Evolutionary conservation across 192 early-diverging fungal genomes (phyloP), one percentile per base, ranked within the genome.

Genomic region (Lobosporangium transversale): DNA sequence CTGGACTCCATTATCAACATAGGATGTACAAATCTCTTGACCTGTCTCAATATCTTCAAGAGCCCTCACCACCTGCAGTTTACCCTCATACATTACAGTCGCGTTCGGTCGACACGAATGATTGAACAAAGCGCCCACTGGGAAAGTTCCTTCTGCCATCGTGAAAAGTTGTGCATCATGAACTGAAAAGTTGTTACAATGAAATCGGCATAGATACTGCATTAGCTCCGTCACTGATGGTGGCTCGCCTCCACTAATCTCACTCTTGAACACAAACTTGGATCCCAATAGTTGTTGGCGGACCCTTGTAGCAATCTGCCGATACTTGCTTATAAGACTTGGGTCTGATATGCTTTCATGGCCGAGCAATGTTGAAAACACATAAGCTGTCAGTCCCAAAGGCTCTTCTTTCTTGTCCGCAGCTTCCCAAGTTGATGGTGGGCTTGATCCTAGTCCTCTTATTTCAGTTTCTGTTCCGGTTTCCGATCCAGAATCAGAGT

Each of bases 51-150:
- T 82, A 60, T 87, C 84, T 40, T 85, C 66, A 5, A 90, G 60
- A 5, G 86, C 73, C 20, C 78, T 80, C 20, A 91, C 55, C 8
- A 83, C 43, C 66, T 90, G 88, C 10, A 52, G 47, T 17, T 66
- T 68, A 3, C 79, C 80, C 42, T 83, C 78, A 49, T 88, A 92
- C 62, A 86, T 78, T 2, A 85, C 80, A 31, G 83, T 81, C 23
- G 83, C 79, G 60, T 90, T 90, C 11, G 91, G 90, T 17, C 62
- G 70, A 64, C 91, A 92, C 14, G 89, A 90, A 60, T 92, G 89
- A 55, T 91, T 89, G 43, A 87, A 80, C 14, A 91, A 63, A 5
- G 91, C 73, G 3, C 86, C 90, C 2, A 92, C 44, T 1, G 90
- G 89, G 47, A 78, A 81, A 6, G 88, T 87, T 1, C 87, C 88